Base-by-base conservation (phyloP, 352 stramenopile species). In the Phytophthora citrophthora region DNA sequence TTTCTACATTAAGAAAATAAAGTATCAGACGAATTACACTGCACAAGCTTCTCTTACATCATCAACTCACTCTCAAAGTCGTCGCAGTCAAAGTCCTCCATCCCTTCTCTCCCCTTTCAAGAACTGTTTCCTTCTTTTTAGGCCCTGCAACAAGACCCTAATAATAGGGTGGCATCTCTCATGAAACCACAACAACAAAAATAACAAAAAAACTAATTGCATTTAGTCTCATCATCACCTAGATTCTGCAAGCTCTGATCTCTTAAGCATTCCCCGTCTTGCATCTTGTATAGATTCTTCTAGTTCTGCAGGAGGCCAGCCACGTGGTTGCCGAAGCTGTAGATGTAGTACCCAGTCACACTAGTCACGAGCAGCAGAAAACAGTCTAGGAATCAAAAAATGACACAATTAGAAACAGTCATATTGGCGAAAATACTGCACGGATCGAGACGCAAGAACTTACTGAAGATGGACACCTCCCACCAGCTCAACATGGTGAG, bases 391-490 rank as follows among this genome's bases (percentile, higher is more conserved):
- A 20, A 20, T 2, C 3, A 48, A 29, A 27, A 15, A 29, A 20
- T 53, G 27, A 61, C 13, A 45, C 41, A 39, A 48, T 53, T 38
- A 64, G 34, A 51, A 59, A 34, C 8, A 13, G 9, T 34, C 29
- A 13, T 13, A 12, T 15, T 6, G 5, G 34, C 18, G 2, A 29
- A 15, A 47, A 29, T 48, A 36, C 12, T 55, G 20, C 7, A 44
- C 15, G 12, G 6, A 15, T 32, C 8, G 43, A 34, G 29, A 26
- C 31, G 15, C 1, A 18, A 8, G 4, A 7, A 92, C 86, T 70
- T 72, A 94, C 86, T 93, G 75, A 92, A 93, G 70, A 89, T 87
- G n/a, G 81, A 59, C 27, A 88, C 82, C 61, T 94, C 86, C 76
- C 84, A 91, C 64, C 81, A 82, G 70, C 79, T 91, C 18, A 94